Conservation (phyloP, 768 basidiomycete species). For the Phlebiopsis flavidoalba region DNA sequence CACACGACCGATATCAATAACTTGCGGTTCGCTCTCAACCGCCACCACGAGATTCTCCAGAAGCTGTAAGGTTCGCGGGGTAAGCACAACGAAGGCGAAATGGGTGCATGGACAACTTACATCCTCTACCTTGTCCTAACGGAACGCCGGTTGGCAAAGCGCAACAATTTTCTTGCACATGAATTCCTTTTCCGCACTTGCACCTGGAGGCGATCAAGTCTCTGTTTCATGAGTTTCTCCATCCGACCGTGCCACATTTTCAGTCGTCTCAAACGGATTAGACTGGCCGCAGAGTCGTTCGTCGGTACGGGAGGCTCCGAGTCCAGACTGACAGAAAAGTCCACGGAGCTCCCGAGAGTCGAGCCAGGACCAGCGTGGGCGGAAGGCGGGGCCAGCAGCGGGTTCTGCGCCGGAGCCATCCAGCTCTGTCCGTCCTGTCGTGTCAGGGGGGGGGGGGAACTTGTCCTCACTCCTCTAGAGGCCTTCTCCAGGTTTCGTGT, state of each 20-base stretch:
- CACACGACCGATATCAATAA: constrained; percentile 79
- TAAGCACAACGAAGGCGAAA: not conserved
- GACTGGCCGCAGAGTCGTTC: constrained; percentile 47
- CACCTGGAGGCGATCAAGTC: constrained; percentile 66
- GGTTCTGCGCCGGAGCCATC: constrained; percentile 33
- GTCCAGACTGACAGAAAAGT: constrained; percentile 59
- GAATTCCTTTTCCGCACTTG: constrained; percentile 83
- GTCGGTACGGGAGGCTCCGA: constrained; percentile 69
- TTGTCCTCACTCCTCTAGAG: constrained; percentile 67
- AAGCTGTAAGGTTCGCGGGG: constrained; percentile 50
- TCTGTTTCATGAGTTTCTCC: constrained; percentile 65
- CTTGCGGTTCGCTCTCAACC: constrained; percentile 80
- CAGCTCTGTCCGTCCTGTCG: constrained; percentile 69
- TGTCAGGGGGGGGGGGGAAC: no score
- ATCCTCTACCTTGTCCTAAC: constrained; percentile 83
- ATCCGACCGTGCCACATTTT: constrained; percentile 80
- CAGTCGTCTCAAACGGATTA: constrained; percentile 72
- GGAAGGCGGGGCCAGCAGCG: constrained; percentile 59
- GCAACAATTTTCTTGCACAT: constrained; percentile 91
- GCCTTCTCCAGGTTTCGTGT: constrained; percentile 83
- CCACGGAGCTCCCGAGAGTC: constrained; percentile 60
- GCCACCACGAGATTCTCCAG: constrained; percentile 81
- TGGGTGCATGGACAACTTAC: constrained; percentile 42
- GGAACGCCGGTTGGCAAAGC: constrained; percentile 82
- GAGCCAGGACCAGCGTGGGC: constrained; percentile 61